Evolutionary conservation across 2,329 filamentous ascomycete species (phyloP).

Genomic region (Botrytis galanthina): DNA sequence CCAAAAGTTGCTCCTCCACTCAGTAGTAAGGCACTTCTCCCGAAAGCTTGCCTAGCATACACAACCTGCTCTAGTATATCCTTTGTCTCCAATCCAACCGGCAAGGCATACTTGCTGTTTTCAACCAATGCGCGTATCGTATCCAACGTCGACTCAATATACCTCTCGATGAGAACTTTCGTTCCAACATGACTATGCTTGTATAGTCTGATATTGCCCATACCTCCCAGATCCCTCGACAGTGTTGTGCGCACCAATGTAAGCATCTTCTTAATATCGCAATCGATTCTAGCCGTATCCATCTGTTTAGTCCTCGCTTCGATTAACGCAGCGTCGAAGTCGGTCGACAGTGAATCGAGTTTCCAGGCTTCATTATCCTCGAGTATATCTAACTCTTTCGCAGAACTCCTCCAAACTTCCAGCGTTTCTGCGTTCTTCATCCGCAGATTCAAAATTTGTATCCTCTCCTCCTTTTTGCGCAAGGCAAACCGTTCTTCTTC

Average conservation of each 20-base stretch:
- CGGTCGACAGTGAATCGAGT: slow-evolving; percentile 48
- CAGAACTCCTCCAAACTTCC: slow-evolving; percentile 72
- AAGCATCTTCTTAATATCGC: slow-evolving; percentile 74
- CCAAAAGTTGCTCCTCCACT: slow-evolving; percentile 70
- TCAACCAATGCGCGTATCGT: slow-evolving; percentile 73
- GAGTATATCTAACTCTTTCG: slow-evolving; percentile 72
- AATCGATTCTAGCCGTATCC: slow-evolving; percentile 68
- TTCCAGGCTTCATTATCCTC: slow-evolving; percentile 86
- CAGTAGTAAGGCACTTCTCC: slow-evolving; percentile 62
- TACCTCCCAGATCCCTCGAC: slow-evolving; percentile 77
- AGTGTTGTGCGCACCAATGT: slow-evolving; percentile 77
- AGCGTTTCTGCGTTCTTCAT: slow-evolving; percentile 67
- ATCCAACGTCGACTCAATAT: slow-evolving; percentile 74
- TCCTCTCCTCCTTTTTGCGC: slow-evolving; percentile 54
- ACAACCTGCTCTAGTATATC: slow-evolving; percentile 60
- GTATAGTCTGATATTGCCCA: slow-evolving; percentile 81
- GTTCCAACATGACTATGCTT: slow-evolving; percentile 82
- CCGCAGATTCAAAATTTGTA: slow-evolving; percentile 60
- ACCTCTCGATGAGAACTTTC: slow-evolving; percentile 81
- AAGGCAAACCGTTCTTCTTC: slow-evolving; percentile 49
- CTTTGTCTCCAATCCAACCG: slow-evolving; percentile 52
- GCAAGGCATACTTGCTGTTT: slow-evolving; percentile 47
- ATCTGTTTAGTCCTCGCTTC: slow-evolving; percentile 68
- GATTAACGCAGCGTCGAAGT: slow-evolving; percentile 66
- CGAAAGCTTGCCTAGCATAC: slow-evolving; percentile 60